A percentile compares a stretch with the other conserved stretches of the same genome.
Evolutionary conservation across 257 asterid species (phyloP).

Genomic region (Plectranthus barbatus): DNA sequence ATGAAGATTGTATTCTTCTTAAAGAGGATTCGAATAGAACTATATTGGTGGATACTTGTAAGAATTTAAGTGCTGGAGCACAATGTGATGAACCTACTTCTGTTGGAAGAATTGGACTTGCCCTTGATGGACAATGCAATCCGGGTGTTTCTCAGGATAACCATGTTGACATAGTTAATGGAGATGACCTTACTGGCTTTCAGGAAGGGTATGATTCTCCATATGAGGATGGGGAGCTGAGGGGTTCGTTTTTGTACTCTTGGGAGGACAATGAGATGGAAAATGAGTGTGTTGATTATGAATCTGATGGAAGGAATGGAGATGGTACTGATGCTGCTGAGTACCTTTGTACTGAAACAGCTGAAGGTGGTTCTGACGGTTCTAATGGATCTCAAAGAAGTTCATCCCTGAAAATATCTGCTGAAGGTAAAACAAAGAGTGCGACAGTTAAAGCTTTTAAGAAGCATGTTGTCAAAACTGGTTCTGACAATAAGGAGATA

Average conservation of each 20-base stretch:
- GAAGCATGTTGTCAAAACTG: slow-evolving; percentile 25
- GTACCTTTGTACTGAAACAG: slow-evolving; percentile 36
- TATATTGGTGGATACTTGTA: slow-evolving; percentile 28
- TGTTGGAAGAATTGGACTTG: slow-evolving; percentile 22
- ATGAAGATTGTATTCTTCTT: slow-evolving; percentile 18
- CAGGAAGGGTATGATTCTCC: slow-evolving; percentile 77
- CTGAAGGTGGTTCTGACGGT: slow-evolving; percentile 56
- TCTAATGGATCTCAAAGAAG: slow-evolving; percentile 35
- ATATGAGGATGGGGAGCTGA: slow-evolving; percentile 84
- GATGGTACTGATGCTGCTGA: slow-evolving; percentile 47
- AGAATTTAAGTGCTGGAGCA: slow-evolving; percentile 23
- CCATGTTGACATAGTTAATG: slow-evolving; percentile 20
- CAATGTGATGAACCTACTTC: slow-evolving; percentile 21
- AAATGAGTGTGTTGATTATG: slow-evolving; percentile 65
- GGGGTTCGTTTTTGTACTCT: slow-evolving; percentile 42
- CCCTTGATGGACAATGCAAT: slow-evolving; percentile 21
- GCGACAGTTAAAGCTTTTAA: slow-evolving; percentile 19
- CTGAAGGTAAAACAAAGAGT: slow-evolving; percentile 22
- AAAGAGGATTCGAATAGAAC: slow-evolving; percentile 11
- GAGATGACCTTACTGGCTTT: slow-evolving; percentile 18
- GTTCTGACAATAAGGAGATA: slow-evolving; percentile 19
- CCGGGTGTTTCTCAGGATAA: slow-evolving; percentile 34
- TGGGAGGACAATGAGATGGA: slow-evolving; percentile 61
- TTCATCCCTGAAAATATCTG: slow-evolving; percentile 9
- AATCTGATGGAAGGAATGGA: slow-evolving; percentile 67